A percentile compares a stretch with the other conserved stretches of the same genome.
These are phyloP conservation scores for Dillenia suffruticosa DNA, from an alignment of 164 flowering plant genomes.

Conservation along the genomic window DNA sequence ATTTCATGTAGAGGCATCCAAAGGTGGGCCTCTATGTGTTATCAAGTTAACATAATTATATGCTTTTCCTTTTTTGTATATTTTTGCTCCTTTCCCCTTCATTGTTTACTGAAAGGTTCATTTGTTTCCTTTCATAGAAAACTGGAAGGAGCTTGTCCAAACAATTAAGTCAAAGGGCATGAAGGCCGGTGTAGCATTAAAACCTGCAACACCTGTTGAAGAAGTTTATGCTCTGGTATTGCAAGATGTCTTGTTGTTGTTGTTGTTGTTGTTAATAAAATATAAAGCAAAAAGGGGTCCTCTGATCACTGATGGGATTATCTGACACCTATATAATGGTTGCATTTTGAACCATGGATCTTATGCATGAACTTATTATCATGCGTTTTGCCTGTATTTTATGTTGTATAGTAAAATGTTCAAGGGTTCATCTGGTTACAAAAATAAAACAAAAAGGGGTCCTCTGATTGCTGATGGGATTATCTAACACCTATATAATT, in stretches of 20 bases:
- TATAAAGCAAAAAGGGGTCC: too few relatives aligned
- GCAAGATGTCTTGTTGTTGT: not conserved
- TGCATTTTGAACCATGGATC: too few relatives aligned
- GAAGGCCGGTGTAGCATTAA: conserved; percentile 88
- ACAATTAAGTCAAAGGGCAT: conserved; percentile 77
- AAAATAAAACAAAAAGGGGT: too few relatives aligned
- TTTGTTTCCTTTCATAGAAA: conserved; percentile 41
- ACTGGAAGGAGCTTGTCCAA: conserved; percentile 84
- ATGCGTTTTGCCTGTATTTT: conserved; percentile 2
- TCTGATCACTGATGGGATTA: too few relatives aligned
- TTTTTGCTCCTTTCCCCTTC: conserved; percentile 1
- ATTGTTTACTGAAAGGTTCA: not conserved
- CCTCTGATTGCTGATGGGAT: too few relatives aligned
- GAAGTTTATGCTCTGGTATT: conserved; percentile 90
- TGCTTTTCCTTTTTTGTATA: not conserved
- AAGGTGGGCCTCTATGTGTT: conserved; percentile 39
- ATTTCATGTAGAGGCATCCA: conserved; percentile 88
- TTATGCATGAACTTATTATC: too few relatives aligned
- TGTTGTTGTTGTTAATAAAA: not conserved
- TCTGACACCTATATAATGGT: too few relatives aligned
- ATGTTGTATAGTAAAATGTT: not conserved
- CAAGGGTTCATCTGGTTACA: not conserved
- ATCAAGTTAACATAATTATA: not conserved
- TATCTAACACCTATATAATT: too few relatives aligned
- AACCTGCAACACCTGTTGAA: conserved; percentile 92